Conservation (phyloP, 2,329 filamentous ascomycete species). For the Aspergillus ruber region DNA sequence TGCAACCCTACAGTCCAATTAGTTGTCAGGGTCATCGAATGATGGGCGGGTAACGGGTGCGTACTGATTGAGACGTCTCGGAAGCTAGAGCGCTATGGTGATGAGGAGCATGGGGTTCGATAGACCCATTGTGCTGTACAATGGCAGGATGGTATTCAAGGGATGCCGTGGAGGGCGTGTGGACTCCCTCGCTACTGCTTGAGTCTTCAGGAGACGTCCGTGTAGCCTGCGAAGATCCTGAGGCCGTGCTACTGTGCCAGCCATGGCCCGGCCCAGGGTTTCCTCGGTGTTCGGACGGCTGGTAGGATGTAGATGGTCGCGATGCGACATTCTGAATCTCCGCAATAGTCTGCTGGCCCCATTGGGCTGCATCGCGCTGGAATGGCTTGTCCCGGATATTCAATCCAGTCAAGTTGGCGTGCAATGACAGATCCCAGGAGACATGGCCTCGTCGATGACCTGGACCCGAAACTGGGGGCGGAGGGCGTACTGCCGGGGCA, state of each 20-base stretch:
- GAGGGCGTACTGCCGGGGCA: slow-evolving; percentile 29
- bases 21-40: slow-evolving; percentile 19
- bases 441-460: slow-evolving; percentile 41
- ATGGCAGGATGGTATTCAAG: slow-evolving; percentile 45
- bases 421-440: slow-evolving; percentile 44
- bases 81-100: slow-evolving; percentile 30
- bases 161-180: slow-evolving; percentile 42
- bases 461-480: slow-evolving; percentile 37
- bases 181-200: slow-evolving; percentile 44
- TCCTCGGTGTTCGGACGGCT: slow-evolving; percentile 24
- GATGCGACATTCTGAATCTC: slow-evolving; percentile 35
- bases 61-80: slow-evolving; percentile 37
- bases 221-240: slow-evolving; percentile 25
- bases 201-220: slow-evolving; percentile 44
- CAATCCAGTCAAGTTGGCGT: slow-evolving; percentile 39
- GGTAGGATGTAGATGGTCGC: slow-evolving; percentile 29
- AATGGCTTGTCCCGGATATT: slow-evolving; percentile 34
- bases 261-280: slow-evolving; percentile 21
- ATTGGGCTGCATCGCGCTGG: slow-evolving; percentile 33
- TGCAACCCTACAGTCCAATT: slow-evolving; percentile 29
- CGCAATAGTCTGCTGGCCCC: slow-evolving; percentile 40
- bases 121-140: slow-evolving; percentile 42
- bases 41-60: slow-evolving; percentile 20
- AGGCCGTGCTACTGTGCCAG: slow-evolving; percentile 21
- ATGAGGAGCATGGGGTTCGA: slow-evolving; percentile 27